Evolutionary conservation across 164 flowering plant genomes (phyloP).

Genomic region (Sextonia rubra): DNA sequence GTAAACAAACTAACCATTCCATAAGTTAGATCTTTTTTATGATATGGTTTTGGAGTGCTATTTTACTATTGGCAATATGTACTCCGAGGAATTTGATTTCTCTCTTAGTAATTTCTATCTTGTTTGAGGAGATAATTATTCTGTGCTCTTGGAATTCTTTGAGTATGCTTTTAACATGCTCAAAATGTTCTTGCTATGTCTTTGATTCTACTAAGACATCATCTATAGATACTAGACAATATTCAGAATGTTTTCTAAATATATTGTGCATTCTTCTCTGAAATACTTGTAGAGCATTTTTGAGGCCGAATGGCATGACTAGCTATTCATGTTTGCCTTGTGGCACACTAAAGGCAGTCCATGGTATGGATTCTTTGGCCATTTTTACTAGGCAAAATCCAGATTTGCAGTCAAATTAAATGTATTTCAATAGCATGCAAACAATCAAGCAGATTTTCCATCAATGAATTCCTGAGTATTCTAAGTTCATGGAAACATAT

Average conservation of each 20-base stretch:
- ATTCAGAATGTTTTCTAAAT: not conserved
- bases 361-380: not conserved
- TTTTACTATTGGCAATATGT: not conserved
- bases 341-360: conserved; percentile 11
- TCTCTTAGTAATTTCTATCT: too few relatives aligned
- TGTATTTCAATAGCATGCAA: too few relatives aligned
- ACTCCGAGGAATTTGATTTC: too few relatives aligned
- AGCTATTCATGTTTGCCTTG: conserved; percentile 16
- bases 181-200: not conserved
- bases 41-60: conserved; percentile 3
- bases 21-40: too few relatives aligned
- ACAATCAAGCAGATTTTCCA: too few relatives aligned
- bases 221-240: conserved; percentile 4
- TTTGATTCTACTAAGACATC: conserved; percentile 11
- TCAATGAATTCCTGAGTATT: too few relatives aligned
- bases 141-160: not conserved
- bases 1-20: too few relatives aligned
- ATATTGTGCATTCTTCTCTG: conserved; percentile 13
- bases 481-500: too few relatives aligned
- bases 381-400: conserved; percentile 12
- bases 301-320: conserved; percentile 16
- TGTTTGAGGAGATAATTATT: not conserved
- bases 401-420: conserved; percentile 5
- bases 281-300: conserved; percentile 11
- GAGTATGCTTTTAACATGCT: not conserved